These are phyloP conservation scores for Naganishia kalamii DNA, from an alignment of 768 basidiomycete species.

Conservation along the genomic window DNA sequence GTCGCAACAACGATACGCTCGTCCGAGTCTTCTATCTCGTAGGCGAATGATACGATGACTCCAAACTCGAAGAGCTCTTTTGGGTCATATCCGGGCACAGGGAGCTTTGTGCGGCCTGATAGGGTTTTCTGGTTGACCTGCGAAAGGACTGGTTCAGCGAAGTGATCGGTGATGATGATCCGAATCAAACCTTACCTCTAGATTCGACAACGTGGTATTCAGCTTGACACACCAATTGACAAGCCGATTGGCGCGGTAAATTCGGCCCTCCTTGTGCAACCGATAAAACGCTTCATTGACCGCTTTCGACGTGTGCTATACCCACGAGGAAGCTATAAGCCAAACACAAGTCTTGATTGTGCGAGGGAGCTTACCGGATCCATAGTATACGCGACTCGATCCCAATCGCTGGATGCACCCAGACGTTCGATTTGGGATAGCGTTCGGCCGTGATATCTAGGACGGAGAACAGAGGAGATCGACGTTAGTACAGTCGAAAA, in stretches of 20 bases:
- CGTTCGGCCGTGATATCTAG: slow-evolving; percentile 91
- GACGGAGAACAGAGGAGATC: too few species aligned
- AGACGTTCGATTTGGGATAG: slow-evolving; percentile 79
- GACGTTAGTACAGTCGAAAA: too few species aligned
- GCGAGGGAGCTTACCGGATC: slow-evolving; percentile 57
- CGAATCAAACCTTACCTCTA: slow-evolving; percentile 59
- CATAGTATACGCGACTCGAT: slow-evolving; percentile 92
- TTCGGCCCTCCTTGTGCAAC: slow-evolving; percentile 79
- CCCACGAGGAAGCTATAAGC: too few species aligned
- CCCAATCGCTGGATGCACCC: slow-evolving; percentile 93
- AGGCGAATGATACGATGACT: slow-evolving; percentile 88
- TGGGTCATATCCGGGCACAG: slow-evolving; percentile 84
- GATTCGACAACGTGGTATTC: slow-evolving; percentile 92
- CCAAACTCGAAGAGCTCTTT: slow-evolving; percentile 97
- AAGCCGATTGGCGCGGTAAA: slow-evolving; percentile 92
- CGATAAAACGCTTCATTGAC: slow-evolving; percentile 87
- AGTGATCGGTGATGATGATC: neutral
- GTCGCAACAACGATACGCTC: slow-evolving; percentile 90
- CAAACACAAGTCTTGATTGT: too few species aligned
- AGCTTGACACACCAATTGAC: slow-evolving; percentile 97
- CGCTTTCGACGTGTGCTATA: slow-evolving; percentile 67
- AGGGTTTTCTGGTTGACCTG: slow-evolving; percentile 90
- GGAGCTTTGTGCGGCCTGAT: slow-evolving; percentile 72
- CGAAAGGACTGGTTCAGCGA: too few species aligned
- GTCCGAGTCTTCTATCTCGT: slow-evolving; percentile 80